Evolutionary conservation across 345 rosid species (phyloP).

Genomic region (Eutrema japonicum): DNA sequence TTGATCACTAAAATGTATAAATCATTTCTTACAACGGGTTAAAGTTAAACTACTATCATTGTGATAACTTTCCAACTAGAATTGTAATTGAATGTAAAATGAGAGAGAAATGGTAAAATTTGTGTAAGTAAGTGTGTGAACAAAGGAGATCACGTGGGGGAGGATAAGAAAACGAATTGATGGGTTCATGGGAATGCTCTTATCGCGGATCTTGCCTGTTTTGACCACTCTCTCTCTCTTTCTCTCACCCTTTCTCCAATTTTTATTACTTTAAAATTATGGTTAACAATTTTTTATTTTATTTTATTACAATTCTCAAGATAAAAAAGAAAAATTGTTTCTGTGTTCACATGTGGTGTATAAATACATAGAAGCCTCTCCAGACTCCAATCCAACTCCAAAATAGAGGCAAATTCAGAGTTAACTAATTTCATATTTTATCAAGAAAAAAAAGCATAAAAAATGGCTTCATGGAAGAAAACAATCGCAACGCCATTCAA

Average conservation of each 20-base stretch:
- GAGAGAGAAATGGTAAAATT: slow-evolving; percentile 7
- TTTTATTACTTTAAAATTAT: slow-evolving; percentile 9
- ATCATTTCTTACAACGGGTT: background rate
- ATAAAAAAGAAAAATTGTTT: background rate
- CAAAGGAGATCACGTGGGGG: slow-evolving; percentile 45
- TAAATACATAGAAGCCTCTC: slow-evolving; percentile 35
- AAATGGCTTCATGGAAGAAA: slow-evolving; percentile 82
- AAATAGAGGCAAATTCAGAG: slow-evolving; percentile 1
- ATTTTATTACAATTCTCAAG: background rate
- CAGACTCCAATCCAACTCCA: slow-evolving; percentile 25
- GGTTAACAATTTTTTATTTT: background rate
- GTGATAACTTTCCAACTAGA: background rate
- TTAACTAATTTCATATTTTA: slow-evolving; percentile 1
- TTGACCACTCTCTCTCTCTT: slow-evolving; percentile 23
- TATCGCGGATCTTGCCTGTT: slow-evolving; percentile 83
- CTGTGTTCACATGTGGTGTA: slow-evolving; percentile 44
- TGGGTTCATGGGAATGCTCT: slow-evolving; percentile 58
- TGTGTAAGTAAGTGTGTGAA: slow-evolving; percentile 22
- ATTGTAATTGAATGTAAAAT: background rate
- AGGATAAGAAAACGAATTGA: slow-evolving; percentile 47
- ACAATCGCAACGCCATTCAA: slow-evolving; percentile 76
- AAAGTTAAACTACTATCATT: background rate
- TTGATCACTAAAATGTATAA: slow-evolving; percentile 14
- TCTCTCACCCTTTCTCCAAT: slow-evolving; percentile 22
- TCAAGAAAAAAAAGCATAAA: background rate